Base-by-base conservation (phyloP, 2,329 filamentous ascomycete species). In the Fusarium circinatum region DNA sequence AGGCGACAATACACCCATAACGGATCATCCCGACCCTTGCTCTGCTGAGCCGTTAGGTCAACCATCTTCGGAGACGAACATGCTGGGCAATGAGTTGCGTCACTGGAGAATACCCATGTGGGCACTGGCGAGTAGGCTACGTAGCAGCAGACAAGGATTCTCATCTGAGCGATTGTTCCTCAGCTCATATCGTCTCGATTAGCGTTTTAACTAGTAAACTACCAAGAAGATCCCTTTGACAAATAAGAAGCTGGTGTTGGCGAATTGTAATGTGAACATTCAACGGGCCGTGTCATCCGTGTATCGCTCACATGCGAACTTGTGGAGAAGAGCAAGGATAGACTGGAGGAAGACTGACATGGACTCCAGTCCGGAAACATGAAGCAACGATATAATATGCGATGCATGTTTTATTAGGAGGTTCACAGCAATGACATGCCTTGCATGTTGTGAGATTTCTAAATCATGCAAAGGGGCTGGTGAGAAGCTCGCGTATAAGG, bases 401-500 rank as follows among this genome's bases (percentile, higher is more conserved):
- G 28, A 48, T 55, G 24, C 62, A 58, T 75, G 75, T 71, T 65
- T 76, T 65, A 71, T 71, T 69, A 74, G 55, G 41, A 57, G 58
- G 24, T 39, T 39, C 42, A 41, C 41, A 42, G 32, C 26, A 32
- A 47, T 60, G 24, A 41, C 26, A 62, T 49, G 34, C 34, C 34
- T 28, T 39, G 51, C 51, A 39, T 55, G 24, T 47, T 62, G 28
- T 48, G 62, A 59, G 49, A 51, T 51, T 24, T 61, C 62, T 41
- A 28, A 32, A 67, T 60, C 28, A 39, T 24, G 36, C 30, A 26
- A 24, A 9, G 20, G 20, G 39, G 39, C 26, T 67, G 39, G n/a
- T 32, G 28, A 49, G 30, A 34, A 20, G 26, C 34, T 51, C 39
- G 54, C 45, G 65, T 38, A 60, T 22, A 34, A 17, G 51, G 47